Percentiles rank a stretch among this genome's conserved stretches.
Conservation (phyloP, 139 green algal genomes). For the Tetradesmus lagerheimii region DNA sequence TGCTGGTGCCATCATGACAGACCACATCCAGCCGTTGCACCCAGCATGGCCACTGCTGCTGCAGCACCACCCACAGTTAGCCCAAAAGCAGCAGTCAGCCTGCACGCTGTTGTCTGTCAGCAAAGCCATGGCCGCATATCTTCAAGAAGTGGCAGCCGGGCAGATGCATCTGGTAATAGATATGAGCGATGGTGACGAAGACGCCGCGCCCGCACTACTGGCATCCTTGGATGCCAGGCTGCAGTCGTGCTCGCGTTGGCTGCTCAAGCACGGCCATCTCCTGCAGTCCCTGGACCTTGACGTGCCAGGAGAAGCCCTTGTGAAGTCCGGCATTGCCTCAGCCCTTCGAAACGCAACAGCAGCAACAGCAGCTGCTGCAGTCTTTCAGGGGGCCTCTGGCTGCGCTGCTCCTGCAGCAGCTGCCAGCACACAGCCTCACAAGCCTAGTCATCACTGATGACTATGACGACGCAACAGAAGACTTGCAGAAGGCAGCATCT, state of each 20-base stretch:
- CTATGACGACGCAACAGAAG: not conserved
- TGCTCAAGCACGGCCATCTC: not conserved
- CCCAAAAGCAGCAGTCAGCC: conserved; percentile 5
- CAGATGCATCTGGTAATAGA: not conserved
- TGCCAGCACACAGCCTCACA: not conserved
- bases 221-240: not conserved
- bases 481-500: not conserved
- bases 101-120: not conserved
- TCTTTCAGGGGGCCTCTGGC: not conserved
- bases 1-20: not conserved
- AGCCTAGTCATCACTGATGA: not conserved
- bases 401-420: not conserved
- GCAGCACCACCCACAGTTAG: not conserved
- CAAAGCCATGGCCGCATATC: not conserved
- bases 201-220: not conserved
- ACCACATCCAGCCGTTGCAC: not conserved
- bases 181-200: not conserved
- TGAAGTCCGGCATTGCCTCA: not conserved
- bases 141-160: not conserved
- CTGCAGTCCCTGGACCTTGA: not conserved
- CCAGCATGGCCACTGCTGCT: not conserved
- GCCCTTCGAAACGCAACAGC: not conserved
- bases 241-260: not conserved
- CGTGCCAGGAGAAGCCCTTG: not conserved
- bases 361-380: not conserved